A percentile compares a stretch with the other conserved stretches of the same genome.
Conservation (phyloP, 371 early-diverging fungal species). For the Mucor indicus region DNA sequence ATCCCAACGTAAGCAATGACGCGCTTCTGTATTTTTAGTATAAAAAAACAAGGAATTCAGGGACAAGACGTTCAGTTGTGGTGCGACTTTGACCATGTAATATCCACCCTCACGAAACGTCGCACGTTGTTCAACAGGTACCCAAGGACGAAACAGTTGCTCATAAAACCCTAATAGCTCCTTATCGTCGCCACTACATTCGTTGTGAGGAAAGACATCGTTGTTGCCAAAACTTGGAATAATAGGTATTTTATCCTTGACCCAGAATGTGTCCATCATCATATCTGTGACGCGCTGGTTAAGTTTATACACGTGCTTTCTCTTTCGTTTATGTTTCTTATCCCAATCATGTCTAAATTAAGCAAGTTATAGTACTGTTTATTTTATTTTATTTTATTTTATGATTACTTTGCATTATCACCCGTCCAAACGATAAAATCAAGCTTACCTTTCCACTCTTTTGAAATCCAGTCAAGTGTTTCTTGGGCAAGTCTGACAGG, state of each 20-base stretch:
- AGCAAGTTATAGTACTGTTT: background rate
- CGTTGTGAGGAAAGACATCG: slow-evolving; percentile 77
- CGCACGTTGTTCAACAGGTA: slow-evolving; percentile 55
- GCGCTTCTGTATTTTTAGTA: slow-evolving; percentile 63
- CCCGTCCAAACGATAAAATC: slow-evolving; percentile 86
- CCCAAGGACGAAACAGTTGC: slow-evolving; percentile 56
- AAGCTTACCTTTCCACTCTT: slow-evolving; percentile 50
- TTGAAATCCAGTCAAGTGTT: slow-evolving; percentile 66
- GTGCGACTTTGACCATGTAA: slow-evolving; percentile 54
- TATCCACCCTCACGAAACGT: slow-evolving; percentile 71
- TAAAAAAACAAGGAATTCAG: slow-evolving; percentile 76
- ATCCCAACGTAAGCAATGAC: slow-evolving; percentile 53
- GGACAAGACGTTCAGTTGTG: slow-evolving; percentile 50
- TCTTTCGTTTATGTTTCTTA: slow-evolving; percentile 55
- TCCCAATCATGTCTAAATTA: slow-evolving; percentile 72
- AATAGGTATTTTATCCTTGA: slow-evolving; percentile 39
- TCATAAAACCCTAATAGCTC: slow-evolving; percentile 38
- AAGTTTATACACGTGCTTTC: slow-evolving; percentile 52
- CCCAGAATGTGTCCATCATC: slow-evolving; percentile 32
- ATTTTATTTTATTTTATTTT: background rate
- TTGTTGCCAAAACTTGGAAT: slow-evolving; percentile 79
- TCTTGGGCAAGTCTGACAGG: slow-evolving; percentile 65
- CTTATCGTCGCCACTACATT: slow-evolving; percentile 19
- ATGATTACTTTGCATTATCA: slow-evolving; percentile 64
- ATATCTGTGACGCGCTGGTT: slow-evolving; percentile 39